Base-by-base conservation (phyloP, 441 rosid genomes). In the Croton setiger region DNA sequence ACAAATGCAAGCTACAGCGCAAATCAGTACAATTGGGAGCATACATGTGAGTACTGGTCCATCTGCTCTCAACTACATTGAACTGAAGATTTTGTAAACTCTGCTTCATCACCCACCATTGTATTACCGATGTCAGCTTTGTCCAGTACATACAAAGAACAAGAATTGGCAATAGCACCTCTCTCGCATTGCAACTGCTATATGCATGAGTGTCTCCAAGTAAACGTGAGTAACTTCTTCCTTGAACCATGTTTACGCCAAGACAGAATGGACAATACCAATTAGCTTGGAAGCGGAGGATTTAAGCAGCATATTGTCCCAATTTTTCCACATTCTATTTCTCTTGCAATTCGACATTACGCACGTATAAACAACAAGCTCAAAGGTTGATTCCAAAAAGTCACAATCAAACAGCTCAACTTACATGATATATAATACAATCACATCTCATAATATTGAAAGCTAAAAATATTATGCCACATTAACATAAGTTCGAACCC, bases 241-340 rank as follows among this genome's bases (percentile, higher is more conserved):
- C 41, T 39, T 65, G 37, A 61, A 18, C 54, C 56, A 69, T n/a
- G 54, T 71, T 68, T 54, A 77, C 75, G 54, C 62, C 59, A 63
- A 61, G 76, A 80, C 90, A 86, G 35, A 79, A 75, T 57, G 90
- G 88, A 72, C 90, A 86, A 73, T 82, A 86, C 90, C 90, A 86
- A 73, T 86, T 84, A 17, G 90, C 82, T 77, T 37, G 78, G 70
- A 33, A 84, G 90, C 43, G 88, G 88, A 70, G 90, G 90, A 75
- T 76, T 77, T 69, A 86, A 76, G 77, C 90, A 86, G 71, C 82
- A 86, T 48, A 37, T 59, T 23, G 36, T 27, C 41, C 52, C 21
- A 9, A 20, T 35, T n/a, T 60, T 11, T 66, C 65, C 37, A 48
- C 41, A 36, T 23, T 33, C 51, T 18, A n/a, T n/a, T n/a, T n/a